These are phyloP conservation scores for Passiflora organensis DNA, from an alignment of 345 rosid genomes.

Conservation along the genomic window DNA sequence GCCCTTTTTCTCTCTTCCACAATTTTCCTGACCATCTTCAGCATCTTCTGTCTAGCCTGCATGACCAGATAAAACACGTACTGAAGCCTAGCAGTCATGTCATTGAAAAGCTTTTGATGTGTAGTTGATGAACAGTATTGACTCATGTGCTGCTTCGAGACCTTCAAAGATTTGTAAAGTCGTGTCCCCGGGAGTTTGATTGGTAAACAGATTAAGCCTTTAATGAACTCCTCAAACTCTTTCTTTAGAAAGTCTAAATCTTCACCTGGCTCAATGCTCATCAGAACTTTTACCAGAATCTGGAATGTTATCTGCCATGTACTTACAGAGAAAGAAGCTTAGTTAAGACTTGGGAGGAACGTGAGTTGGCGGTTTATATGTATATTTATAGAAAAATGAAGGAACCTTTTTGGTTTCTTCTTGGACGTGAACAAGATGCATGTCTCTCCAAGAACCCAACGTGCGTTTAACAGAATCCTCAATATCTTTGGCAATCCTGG, in stretches of 20 bases:
- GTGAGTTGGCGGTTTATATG: too few species aligned
- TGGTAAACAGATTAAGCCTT: slow-evolving; percentile 88
- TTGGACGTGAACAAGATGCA: slow-evolving; percentile 48
- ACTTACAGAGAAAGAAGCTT: too few species aligned
- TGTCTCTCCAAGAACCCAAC: slow-evolving; percentile 57
- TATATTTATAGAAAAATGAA: neutral
- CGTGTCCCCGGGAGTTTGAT: slow-evolving; percentile 86
- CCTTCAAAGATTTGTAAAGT: slow-evolving; percentile 81
- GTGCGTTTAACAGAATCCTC: slow-evolving; percentile 45
- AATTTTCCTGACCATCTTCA: slow-evolving; percentile 57
- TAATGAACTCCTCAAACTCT: slow-evolving; percentile 81
- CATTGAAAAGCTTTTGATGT: too few species aligned
- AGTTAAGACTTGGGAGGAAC: neutral
- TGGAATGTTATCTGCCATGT: slow-evolving; percentile 80
- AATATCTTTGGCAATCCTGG: slow-evolving; percentile 53
- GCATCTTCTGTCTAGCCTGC: slow-evolving; percentile 74
- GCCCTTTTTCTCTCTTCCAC: slow-evolving; percentile 50
- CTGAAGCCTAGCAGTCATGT: neutral
- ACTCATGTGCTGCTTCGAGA: too few species aligned
- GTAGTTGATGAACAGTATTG: too few species aligned
- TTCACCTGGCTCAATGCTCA: slow-evolving; percentile 62
- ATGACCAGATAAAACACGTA: neutral
- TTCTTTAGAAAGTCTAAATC: slow-evolving; percentile 57
- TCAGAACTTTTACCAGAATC: slow-evolving; percentile 64
- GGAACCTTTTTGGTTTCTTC: slow-evolving; percentile 67